Base-by-base conservation (phyloP, 768 basidiomycete species). In the Hebeloma cylindrosporum region DNA sequence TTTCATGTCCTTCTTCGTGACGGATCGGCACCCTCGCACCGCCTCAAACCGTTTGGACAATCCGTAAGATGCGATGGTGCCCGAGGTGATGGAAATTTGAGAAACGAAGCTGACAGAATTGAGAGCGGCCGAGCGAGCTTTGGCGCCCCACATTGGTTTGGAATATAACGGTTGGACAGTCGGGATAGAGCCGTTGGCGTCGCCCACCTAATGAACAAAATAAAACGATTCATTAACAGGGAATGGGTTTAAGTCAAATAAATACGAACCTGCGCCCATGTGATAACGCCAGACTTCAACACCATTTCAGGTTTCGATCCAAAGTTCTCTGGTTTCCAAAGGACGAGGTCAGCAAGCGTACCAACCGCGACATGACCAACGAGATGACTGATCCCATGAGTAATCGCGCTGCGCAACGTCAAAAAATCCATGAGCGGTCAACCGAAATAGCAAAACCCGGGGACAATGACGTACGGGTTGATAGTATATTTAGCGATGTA, bases 401-500 rank as follows among this genome's bases (percentile, higher is more conserved):
- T 84, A 50, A 99, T 87, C 1, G 96, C 96, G 0, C 93, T 94
- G 55, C 36, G 28, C 38, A 30, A 35, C 25, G n/a, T 16, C 20
- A 51, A 39, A 22, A 51, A 35, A 42, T 25, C 10, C 21, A 23
- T 41, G 34, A 46, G 34, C 43, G 30, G 10, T 6, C 9, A 27
- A 3, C 10, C 25, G 14, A 31, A 29, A 39, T 27, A 27, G 3
- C 16, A 14, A 40, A 30, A 20, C n/a, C n/a, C 11, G 18, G 18
- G 48, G 30, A 34, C 26, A 43, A 23, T 35, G 31, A 74, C 92
- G 55, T 54, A 95, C 92, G 95, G 93, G 60, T 99, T 98, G 62
- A 98, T 82, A 10, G 96, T 98, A 66, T 97, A 98, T 63, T 98
- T 99, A 11, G 94, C 79, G 18, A 97, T 75, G 64, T 97, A 98